Conservation (phyloP, 2,329 filamentous ascomycete species). For the Diaporthe vaccinii region DNA sequence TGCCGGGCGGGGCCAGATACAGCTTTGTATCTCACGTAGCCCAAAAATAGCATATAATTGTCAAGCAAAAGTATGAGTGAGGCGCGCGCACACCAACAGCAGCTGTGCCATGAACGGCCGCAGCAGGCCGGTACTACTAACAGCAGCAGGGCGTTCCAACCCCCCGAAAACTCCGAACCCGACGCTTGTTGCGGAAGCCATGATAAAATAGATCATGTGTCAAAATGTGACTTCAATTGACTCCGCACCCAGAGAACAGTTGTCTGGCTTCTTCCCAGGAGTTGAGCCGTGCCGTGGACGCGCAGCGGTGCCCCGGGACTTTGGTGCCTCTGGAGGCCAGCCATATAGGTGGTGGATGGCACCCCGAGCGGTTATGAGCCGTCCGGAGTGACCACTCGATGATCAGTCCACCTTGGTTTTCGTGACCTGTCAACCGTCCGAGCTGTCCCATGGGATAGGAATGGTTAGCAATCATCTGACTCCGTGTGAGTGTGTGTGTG, state of each 20-base stretch:
- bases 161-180: conserved; percentile 4
- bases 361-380: conserved; percentile 15
- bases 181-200: conserved; percentile 17
- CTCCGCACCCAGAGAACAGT: not conserved
- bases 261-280: not conserved
- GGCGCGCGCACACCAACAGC: conserved; percentile 28
- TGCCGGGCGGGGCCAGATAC: conserved; percentile 25
- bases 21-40: conserved; percentile 28
- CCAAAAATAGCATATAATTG: conserved; percentile 24
- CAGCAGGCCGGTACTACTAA: conserved; percentile 24
- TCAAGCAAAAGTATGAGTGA: conserved; percentile 20
- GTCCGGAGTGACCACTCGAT: not conserved
- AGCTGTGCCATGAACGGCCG: conserved; percentile 18
- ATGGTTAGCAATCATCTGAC: conserved; percentile 23
- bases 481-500: not conserved
- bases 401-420: not conserved
- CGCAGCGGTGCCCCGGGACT: not conserved
- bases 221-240: not conserved
- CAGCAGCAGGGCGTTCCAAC: conserved; percentile 4
- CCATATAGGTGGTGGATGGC: not conserved
- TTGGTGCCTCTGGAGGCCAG: not conserved
- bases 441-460: not conserved
- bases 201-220: conserved; percentile 10
- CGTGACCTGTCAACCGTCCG: not conserved
- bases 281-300: not conserved